Evolutionary conservation across 345 rosid genomes (phyloP).

Genomic region (Corchorus capsularis): DNA sequence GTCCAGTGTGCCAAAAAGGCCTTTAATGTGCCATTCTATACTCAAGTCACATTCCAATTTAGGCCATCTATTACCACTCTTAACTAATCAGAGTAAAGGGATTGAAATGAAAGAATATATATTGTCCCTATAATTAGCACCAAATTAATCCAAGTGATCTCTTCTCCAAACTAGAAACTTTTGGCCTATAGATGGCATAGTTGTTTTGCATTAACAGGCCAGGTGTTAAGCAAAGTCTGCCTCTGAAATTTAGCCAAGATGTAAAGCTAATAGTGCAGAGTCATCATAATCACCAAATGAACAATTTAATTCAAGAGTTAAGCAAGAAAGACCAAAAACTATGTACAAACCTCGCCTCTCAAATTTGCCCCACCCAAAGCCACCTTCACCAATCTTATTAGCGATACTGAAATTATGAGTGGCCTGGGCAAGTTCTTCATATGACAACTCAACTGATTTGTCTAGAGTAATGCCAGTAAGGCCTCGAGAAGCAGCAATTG

Average conservation of each 20-base stretch:
- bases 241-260: conserved; percentile 6
- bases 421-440: conserved; percentile 89
- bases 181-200: neutral
- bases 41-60: neutral
- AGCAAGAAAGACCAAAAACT: neutral
- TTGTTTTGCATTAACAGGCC: neutral
- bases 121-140: too few species aligned
- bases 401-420: conserved; percentile 83
- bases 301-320: conserved; percentile 13
- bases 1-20: too few species aligned
- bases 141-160: neutral
- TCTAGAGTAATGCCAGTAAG: conserved; percentile 72
- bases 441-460: conserved; percentile 82
- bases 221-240: neutral
- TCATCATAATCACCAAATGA: conserved; percentile 4
- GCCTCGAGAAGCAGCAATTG: conserved; percentile 35
- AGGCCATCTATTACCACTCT: neutral
- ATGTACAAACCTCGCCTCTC: conserved; percentile 80
- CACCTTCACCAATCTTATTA: conserved; percentile 91
- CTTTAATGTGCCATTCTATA: too few species aligned
- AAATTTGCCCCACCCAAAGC: conserved; percentile 92
- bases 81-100: neutral
- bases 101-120: conserved; percentile 24
- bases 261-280: neutral
- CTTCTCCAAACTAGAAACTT: conserved; percentile 1